These are phyloP conservation scores for Cystobasidium sp. DNA, from an alignment of 1,284 basidiomycete genomes.

Conservation along the genomic window DNA sequence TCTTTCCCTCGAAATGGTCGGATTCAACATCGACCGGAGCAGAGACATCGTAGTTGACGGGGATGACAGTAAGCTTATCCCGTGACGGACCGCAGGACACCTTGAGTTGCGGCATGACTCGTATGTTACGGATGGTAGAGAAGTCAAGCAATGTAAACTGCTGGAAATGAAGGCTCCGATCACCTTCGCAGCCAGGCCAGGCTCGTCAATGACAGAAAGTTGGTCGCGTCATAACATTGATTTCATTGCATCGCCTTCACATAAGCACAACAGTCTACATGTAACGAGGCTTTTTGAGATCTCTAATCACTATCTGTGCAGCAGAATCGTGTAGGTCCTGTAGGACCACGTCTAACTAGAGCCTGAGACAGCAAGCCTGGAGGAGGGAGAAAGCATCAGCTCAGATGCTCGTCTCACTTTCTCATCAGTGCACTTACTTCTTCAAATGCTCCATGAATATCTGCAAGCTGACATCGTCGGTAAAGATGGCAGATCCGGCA, in stretches of 20 bases:
- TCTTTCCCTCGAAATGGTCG: conserved; percentile 41
- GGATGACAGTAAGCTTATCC: conserved; percentile 23
- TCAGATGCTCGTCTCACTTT: neutral
- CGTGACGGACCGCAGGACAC: conserved; percentile 35
- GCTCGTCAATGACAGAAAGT: neutral
- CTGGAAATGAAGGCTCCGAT: neutral
- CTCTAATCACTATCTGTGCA: neutral
- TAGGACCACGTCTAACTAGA: conserved; percentile 19
- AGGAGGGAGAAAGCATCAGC: neutral
- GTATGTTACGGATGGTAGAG: neutral
- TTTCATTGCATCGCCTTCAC: conserved; percentile 11
- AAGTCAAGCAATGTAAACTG: neutral
- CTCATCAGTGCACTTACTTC: conserved; percentile 44
- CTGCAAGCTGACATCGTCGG: conserved; percentile 70
- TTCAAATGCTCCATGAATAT: conserved; percentile 60
- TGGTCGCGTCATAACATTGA: neutral
- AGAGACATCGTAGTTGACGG: conserved; percentile 37
- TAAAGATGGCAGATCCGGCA: conserved; percentile 90
- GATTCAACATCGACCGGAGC: conserved; percentile 28
- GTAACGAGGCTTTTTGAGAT: neutral
- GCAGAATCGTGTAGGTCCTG: neutral
- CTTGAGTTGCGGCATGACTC: conserved; percentile 25
- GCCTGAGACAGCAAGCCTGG: conserved; percentile 39
- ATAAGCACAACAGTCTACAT: conserved; percentile 21
- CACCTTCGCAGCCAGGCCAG: neutral